Conservation (phyloP, 352 stramenopile genomes). For the Phytopythium ostracodes region DNA sequence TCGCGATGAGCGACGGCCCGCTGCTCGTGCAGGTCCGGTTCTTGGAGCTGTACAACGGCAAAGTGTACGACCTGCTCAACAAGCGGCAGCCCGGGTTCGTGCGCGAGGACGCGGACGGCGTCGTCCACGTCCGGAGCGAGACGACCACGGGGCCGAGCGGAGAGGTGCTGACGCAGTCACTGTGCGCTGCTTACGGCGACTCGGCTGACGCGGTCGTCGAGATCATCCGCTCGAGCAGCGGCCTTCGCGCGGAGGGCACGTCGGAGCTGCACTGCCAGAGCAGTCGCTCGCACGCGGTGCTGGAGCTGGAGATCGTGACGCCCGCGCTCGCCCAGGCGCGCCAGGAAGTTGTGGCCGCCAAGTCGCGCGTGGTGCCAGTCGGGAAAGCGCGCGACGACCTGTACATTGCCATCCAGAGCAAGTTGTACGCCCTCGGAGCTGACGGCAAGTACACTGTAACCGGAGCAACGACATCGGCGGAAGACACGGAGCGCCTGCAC, state of each 20-base stretch:
- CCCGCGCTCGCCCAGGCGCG: conserved; percentile 27
- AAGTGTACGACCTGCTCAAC: conserved; percentile 53
- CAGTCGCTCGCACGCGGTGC: conserved; percentile 42
- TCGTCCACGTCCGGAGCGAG: conserved; percentile 45
- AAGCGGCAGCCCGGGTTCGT: conserved; percentile 38
- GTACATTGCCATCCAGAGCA: conserved; percentile 41
- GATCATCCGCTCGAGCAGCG: conserved; percentile 17
- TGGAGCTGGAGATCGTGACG: conserved; percentile 57
- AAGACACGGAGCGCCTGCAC: conserved; percentile 20
- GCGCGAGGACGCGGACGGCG: conserved; percentile 37
- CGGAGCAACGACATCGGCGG: conserved; percentile 8
- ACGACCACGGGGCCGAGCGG: conserved; percentile 36
- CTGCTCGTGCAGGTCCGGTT: conserved; percentile 47
- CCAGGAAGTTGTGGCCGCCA: conserved; percentile 18
- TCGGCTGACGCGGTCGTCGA: conserved; percentile 18
- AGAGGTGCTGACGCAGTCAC: conserved; percentile 41
- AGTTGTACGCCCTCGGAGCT: conserved; percentile 22
- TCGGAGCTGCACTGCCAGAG: conserved; percentile 51
- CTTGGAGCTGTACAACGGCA: conserved; percentile 56
- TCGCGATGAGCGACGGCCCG: conserved; percentile 7
- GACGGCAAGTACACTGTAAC: conserved; percentile 26
- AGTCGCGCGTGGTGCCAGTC: conserved; percentile 33
- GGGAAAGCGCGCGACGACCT: conserved; percentile 48
- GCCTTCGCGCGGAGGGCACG: conserved; percentile 30
- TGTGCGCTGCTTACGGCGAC: conserved; percentile 23